Evolutionary conservation across 352 stramenopile genomes (phyloP).

Genomic region (Elongisporangium prolatum): DNA sequence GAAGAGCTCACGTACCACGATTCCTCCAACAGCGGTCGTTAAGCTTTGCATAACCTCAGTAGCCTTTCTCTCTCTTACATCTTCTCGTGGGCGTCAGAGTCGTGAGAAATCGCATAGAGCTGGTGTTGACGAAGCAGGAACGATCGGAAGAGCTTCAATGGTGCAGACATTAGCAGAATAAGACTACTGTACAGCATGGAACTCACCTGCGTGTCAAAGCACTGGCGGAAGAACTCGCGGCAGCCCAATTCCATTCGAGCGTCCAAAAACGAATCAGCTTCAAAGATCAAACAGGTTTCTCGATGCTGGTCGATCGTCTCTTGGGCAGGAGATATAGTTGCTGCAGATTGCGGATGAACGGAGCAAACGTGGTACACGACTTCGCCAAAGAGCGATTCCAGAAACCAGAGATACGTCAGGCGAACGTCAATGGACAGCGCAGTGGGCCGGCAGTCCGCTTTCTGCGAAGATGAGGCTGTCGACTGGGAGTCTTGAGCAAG

Average conservation of each 20-base stretch:
- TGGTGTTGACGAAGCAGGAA: conserved; percentile 46
- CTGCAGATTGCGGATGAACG: conserved; percentile 35
- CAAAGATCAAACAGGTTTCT: conserved; percentile 40
- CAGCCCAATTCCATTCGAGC: conserved; percentile 65
- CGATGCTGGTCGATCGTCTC: conserved; percentile 11
- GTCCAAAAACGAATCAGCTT: conserved; percentile 57
- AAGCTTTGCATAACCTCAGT: not conserved
- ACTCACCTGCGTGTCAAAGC: conserved; percentile 63
- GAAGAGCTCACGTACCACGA: conserved; percentile 43
- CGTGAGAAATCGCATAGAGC: conserved; percentile 25
- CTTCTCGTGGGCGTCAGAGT: conserved; percentile 1
- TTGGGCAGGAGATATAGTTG: not conserved
- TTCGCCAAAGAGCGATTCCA: conserved; percentile 63
- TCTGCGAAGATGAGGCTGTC: not conserved
- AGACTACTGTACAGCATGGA: not conserved
- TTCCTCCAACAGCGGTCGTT: not conserved
- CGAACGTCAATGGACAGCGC: conserved; percentile 17
- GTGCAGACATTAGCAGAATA: not conserved
- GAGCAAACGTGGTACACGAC: conserved; percentile 58
- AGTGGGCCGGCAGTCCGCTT: not conserved
- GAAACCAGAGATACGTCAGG: conserved; percentile 43
- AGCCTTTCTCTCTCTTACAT: conserved; percentile 2
- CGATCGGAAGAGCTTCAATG: conserved; percentile 44
- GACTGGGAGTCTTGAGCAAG: not conserved
- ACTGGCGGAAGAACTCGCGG: conserved; percentile 75